Percentiles rank a stretch among this genome's conserved stretches.
Conservation (phyloP, 2,329 filamentous ascomycete species). For the Pseudogymnoascus sp. region DNA sequence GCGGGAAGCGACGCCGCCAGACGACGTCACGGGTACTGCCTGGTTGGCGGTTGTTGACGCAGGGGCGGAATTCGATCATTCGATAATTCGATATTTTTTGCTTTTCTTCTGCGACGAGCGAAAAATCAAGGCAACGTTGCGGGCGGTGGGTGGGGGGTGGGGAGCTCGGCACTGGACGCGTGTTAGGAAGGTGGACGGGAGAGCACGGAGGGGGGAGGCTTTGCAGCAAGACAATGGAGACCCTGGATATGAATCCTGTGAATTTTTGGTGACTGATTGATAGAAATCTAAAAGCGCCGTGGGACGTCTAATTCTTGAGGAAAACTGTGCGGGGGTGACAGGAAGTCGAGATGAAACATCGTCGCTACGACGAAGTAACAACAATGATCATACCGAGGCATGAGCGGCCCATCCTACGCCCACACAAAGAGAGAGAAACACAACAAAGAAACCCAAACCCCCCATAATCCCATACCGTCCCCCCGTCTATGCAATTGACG, state of each 20-base stretch:
- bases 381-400: neutral
- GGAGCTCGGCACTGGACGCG: neutral
- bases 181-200: neutral
- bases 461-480: neutral
- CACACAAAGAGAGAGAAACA: neutral
- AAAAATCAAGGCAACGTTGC: neutral
- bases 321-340: neutral
- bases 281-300: neutral
- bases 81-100: neutral
- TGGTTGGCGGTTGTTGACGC: neutral
- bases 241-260: neutral
- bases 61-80: neutral
- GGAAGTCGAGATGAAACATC: neutral
- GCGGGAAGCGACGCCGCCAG: neutral
- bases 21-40: neutral
- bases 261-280: neutral
- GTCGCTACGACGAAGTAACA: neutral
- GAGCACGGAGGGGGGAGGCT: neutral
- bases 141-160: neutral
- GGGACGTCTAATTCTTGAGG: conserved; percentile 4
- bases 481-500: neutral
- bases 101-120: neutral
- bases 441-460: neutral
- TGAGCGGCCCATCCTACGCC: neutral
- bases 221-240: neutral